Percentiles rank a stretch among this genome's conserved stretches.
phyloP scores from a whole-genome alignment of 2,329 filamentous ascomycete genomes.

The Fusarium sp. region DNA sequence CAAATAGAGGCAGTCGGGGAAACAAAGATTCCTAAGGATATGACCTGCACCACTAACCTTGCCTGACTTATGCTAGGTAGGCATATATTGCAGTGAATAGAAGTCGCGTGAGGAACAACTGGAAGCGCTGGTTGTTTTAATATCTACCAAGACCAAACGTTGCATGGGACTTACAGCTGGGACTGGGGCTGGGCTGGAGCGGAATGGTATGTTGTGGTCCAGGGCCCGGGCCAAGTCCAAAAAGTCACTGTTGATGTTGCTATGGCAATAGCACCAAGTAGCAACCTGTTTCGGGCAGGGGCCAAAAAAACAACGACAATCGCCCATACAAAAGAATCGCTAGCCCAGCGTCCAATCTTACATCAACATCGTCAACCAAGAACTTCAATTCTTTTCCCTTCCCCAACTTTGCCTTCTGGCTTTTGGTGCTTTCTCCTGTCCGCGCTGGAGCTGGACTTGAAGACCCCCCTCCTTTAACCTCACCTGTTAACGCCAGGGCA shows the following conservation, averaged over 20 bases:
- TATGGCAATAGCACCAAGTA: conserved; percentile 26
- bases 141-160: background rate
- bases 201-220: conserved; percentile 20
- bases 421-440: conserved; percentile 32
- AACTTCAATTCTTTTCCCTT: conserved; percentile 31
- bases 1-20: background rate
- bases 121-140: background rate
- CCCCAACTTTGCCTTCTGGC: conserved; percentile 19
- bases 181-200: background rate
- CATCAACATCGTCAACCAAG: conserved; percentile 33
- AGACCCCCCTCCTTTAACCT: background rate
- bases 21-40: background rate
- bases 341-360: conserved; percentile 22
- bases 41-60: background rate
- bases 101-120: background rate
- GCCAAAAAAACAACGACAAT: conserved; percentile 24
- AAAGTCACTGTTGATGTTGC: conserved; percentile 30
- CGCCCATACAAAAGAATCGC: conserved; percentile 26
- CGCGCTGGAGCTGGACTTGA: conserved; percentile 24
- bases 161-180: background rate
- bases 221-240: background rate
- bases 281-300: conserved; percentile 39
- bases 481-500: background rate
- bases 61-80: background rate
- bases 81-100: background rate